Percentiles rank a stretch among this genome's conserved stretches.
Evolutionary conservation across 2,329 filamentous ascomycete genomes (phyloP).

Genomic region (Cladophialophora bantiana): DNA sequence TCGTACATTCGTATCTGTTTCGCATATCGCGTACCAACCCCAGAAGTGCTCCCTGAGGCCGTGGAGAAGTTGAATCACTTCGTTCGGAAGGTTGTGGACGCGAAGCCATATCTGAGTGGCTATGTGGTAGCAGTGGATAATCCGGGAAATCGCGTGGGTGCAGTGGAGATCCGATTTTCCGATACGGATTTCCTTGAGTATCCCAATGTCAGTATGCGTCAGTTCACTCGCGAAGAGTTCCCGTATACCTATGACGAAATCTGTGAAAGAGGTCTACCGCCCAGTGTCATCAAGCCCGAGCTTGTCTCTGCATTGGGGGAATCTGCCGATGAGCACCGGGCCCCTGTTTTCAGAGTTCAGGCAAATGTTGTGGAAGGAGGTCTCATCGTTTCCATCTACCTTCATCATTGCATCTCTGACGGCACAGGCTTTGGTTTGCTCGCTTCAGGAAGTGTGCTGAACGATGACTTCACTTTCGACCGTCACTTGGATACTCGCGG

Average conservation of each 20-base stretch:
- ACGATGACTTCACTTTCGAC: conserved; percentile 35
- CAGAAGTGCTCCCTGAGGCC: conserved; percentile 14
- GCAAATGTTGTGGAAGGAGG: conserved; percentile 40
- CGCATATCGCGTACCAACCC: conserved; percentile 33
- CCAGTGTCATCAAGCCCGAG: conserved; percentile 38
- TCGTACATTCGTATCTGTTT: conserved; percentile 41
- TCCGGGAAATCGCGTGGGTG: conserved; percentile 26
- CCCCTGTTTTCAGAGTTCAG: conserved; percentile 39
- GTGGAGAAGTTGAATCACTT: conserved; percentile 33
- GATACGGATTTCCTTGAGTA: conserved; percentile 37
- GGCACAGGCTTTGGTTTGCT: conserved; percentile 38
- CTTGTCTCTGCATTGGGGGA: conserved; percentile 37
- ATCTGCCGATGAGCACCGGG: conserved; percentile 33
- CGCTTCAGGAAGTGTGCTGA: conserved; percentile 35
- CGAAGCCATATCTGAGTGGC: conserved; percentile 40
- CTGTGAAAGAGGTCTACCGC: conserved; percentile 32
- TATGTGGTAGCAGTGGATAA: conserved; percentile 35
- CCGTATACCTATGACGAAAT: conserved; percentile 38
- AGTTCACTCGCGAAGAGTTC: conserved; percentile 33
- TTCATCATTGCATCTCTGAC: conserved; percentile 41
- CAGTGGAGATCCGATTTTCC: conserved; percentile 39
- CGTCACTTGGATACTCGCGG: conserved; percentile 28
- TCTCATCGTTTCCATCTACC: conserved; percentile 39
- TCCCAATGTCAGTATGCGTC: conserved; percentile 33
- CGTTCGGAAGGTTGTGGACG: conserved; percentile 34